Base-by-base conservation (phyloP, 1,284 basidiomycete species). In the Ceratobasidium sp. region DNA sequence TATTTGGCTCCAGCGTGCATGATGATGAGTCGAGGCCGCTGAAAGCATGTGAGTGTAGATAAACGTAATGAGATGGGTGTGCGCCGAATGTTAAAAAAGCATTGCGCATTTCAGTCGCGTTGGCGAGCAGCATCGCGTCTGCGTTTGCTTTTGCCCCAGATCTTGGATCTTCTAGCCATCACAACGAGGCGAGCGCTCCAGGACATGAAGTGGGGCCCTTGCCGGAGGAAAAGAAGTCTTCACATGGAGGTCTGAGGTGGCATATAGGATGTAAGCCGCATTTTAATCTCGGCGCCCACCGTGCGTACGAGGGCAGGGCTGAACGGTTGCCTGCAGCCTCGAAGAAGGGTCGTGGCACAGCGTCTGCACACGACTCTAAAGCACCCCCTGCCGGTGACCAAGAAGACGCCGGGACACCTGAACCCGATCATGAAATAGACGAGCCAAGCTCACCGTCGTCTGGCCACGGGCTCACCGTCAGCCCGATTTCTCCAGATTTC, bases 21-120 rank as follows among this genome's bases (percentile, higher is more conserved):
- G 59, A 44, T 62, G 59, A 44, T 62, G 59, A 62, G 59, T 44
- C 44, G 43, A 62, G 59, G 59, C 11, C 59, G 28, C 59, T 46
- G 43, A 62, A 62, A 14, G 43, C 59, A n/a, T 32, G 59, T 62
- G 47, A 62, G 59, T 44, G 14, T 18, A 16, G 26, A 28, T 14
- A 35, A 62, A 47, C 44, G 59, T 46, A 30, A 46, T 62, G 26
- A 30, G 18, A 41, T 44, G 59, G 44, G n/a, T 62, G 32, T 47
- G 59, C 59, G 41, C 46, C 46, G 26, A 32, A 35, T 55, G 41
- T 46, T 44, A 11, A 38, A 43, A 70, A 70, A 70, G 67, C 54
- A 30, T 52, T 54, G 13, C 44, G 47, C 26, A 47, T 70, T 21
- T 54, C 67, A 70, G 43, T 70, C 18, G 41, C 46, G 13, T 57